phyloP scores from a whole-genome alignment of 1,284 basidiomycete genomes.

The Anthracocystis panici-leucophaei region DNA sequence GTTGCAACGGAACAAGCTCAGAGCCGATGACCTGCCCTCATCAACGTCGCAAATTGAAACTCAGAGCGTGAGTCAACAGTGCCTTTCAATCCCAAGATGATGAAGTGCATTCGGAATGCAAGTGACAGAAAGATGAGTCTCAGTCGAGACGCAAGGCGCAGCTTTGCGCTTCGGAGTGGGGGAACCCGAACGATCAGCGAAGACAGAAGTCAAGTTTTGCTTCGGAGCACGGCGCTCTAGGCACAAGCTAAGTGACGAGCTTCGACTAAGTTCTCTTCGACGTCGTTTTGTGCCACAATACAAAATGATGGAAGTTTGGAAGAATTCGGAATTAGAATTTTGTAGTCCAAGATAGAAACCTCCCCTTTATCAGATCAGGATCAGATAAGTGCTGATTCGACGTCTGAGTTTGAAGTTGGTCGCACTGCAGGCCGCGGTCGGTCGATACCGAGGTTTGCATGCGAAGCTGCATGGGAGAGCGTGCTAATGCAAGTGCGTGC shows the following conservation, averaged over 20 bases:
- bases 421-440: not conserved
- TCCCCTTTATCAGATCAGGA: not conserved
- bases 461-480: too few relatives aligned
- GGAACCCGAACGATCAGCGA: not conserved
- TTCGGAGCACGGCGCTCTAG: too few relatives aligned
- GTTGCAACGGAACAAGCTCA: not conserved
- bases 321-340: not conserved
- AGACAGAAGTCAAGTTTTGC: too few relatives aligned
- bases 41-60: not conserved
- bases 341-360: too few relatives aligned
- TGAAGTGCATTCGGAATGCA: not conserved
- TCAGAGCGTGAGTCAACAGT: not conserved
- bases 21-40: not conserved
- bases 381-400: constrained; percentile 1
- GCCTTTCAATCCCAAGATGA: not conserved
- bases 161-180: not conserved
- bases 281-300: constrained; percentile 2
- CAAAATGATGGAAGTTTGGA: not conserved
- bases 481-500: too few relatives aligned
- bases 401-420: not conserved
- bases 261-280: not conserved
- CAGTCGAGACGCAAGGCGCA: not conserved
- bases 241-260: too few relatives aligned
- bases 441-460: not conserved
- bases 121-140: not conserved